A percentile compares a stretch with the other conserved stretches of the same genome.
These are phyloP conservation scores for Adenanthera pavonina DNA, from an alignment of 306 rosid species.

Conservation along the genomic window DNA sequence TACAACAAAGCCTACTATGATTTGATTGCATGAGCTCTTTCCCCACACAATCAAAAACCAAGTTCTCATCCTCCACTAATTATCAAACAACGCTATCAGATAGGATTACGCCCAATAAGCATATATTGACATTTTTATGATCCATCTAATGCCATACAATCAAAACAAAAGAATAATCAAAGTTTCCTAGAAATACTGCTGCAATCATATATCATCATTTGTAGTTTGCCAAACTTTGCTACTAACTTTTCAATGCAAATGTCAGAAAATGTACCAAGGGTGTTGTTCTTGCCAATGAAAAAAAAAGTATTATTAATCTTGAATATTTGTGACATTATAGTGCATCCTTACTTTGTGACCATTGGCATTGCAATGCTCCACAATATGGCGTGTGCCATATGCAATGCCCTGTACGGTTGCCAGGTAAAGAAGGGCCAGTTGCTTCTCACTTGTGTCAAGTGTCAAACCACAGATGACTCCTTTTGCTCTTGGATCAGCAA, in stretches of 20 bases:
- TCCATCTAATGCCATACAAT: background rate
- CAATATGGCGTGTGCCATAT: slow-evolving; percentile 95
- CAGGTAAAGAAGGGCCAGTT: slow-evolving; percentile 83
- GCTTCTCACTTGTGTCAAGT: slow-evolving; percentile 84
- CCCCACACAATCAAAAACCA: background rate
- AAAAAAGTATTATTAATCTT: slow-evolving; percentile 32
- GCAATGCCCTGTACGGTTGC: slow-evolving; percentile 94
- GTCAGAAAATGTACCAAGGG: slow-evolving; percentile 18
- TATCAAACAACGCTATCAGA: background rate
- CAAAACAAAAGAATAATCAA: background rate
- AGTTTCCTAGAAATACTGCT: background rate
- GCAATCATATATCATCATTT: background rate
- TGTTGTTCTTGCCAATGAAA: slow-evolving; percentile 29
- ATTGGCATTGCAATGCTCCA: slow-evolving; percentile 90
- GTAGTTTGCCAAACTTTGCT: slow-evolving; percentile 24
- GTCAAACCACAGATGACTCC: slow-evolving; percentile 89
- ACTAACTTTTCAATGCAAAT: slow-evolving; percentile 1
- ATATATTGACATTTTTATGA: slow-evolving; percentile 16
- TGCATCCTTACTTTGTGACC: slow-evolving; percentile 86
- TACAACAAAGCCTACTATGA: background rate
- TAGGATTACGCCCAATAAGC: background rate
- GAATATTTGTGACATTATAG: slow-evolving; percentile 28
- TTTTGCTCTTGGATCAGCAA: slow-evolving; percentile 92
- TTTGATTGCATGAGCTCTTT: too few species aligned
- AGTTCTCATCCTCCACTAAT: background rate